These are phyloP conservation scores for Colletotrichum coccodes DNA, from an alignment of 2,329 filamentous ascomycete genomes.

Conservation along the genomic window DNA sequence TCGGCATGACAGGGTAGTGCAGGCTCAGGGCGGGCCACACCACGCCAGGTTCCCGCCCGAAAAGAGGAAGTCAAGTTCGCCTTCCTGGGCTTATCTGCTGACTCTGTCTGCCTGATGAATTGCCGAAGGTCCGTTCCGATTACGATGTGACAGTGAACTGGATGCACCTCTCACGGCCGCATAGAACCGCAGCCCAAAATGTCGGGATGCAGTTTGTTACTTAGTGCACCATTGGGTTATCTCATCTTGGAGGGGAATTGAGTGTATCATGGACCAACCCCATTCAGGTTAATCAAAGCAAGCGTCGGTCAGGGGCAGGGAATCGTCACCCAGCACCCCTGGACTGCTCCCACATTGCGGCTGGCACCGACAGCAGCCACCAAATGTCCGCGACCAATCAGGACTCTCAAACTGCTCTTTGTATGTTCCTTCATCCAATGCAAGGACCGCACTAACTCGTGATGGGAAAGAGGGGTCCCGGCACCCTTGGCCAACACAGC, in stretches of 20 bases:
- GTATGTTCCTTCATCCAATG: conserved; percentile 7
- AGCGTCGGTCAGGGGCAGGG: conserved; percentile 28
- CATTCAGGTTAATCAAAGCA: conserved; percentile 9
- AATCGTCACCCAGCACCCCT: conserved; percentile 9
- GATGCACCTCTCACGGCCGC: neutral
- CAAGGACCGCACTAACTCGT: neutral
- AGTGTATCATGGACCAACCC: conserved; percentile 7
- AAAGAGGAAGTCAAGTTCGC: neutral
- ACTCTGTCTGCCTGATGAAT: neutral
- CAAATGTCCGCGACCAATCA: conserved; percentile 7
- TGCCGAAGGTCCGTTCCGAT: neutral
- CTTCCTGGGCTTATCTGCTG: neutral
- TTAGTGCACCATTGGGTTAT: neutral
- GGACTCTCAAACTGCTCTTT: neutral
- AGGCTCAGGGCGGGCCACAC: neutral
- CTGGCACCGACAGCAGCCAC: conserved; percentile 18
- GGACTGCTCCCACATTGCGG: conserved; percentile 12
- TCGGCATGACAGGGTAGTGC: neutral
- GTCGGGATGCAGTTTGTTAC: conserved; percentile 1
- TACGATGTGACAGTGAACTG: neutral
- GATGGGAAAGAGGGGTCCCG: conserved; percentile 4
- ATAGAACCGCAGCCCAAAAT: neutral
- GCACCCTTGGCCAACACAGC: neutral
- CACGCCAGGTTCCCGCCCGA: neutral
- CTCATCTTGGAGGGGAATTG: neutral